Conservation (phyloP, 106 monocot genomes). For the Triglochin maritima region DNA sequence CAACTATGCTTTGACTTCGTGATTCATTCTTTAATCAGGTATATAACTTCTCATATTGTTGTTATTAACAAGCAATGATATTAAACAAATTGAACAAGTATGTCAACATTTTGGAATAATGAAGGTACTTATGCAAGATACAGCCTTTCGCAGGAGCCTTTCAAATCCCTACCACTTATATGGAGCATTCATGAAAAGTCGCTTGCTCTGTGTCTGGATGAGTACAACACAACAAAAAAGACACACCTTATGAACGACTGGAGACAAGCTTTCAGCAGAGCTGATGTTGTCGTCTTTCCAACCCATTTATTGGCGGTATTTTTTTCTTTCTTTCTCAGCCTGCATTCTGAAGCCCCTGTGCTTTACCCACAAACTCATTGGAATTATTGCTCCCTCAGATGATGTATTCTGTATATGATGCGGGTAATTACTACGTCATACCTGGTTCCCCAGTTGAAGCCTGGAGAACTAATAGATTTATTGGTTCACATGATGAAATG, state of each 20-base stretch:
- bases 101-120: no score
- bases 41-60: no score
- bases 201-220: slow-evolving; percentile 49
- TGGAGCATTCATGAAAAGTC: slow-evolving; percentile 70
- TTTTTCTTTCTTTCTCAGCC: not conserved
- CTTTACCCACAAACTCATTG: no score
- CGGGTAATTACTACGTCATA: slow-evolving; percentile 75
- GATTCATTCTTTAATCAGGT: no score
- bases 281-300: slow-evolving; percentile 74
- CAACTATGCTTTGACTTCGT: no score
- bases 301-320: slow-evolving; percentile 59
- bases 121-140: slow-evolving; percentile 22
- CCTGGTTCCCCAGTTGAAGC: slow-evolving; percentile 70
- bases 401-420: slow-evolving; percentile 81
- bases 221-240: slow-evolving; percentile 45
- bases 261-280: slow-evolving; percentile 73
- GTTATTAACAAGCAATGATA: no score
- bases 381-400: slow-evolving; percentile 30
- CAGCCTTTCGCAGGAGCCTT: slow-evolving; percentile 98
- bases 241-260: slow-evolving; percentile 54
- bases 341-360: no score
- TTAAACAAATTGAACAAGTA: no score
- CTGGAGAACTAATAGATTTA: slow-evolving; percentile 37
- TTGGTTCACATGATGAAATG: slow-evolving; percentile 14
- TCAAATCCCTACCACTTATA: slow-evolving; percentile 85